Evolutionary conservation across 768 basidiomycete genomes (phyloP), one percentile per base, ranked within the genome.

Genomic region (Rhodotorula graminis): DNA sequence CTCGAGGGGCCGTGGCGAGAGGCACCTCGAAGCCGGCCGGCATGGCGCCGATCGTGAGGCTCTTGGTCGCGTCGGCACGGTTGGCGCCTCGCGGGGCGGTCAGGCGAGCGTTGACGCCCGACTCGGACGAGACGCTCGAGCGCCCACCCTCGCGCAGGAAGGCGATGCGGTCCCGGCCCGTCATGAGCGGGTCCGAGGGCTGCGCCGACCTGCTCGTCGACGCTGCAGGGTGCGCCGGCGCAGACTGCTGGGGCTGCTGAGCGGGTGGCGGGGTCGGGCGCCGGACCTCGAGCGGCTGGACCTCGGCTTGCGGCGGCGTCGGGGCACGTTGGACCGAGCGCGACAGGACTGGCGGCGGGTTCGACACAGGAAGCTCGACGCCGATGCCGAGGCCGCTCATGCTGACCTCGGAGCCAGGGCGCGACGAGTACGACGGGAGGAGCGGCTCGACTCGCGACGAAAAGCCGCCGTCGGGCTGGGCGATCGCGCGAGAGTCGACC

Each of bases 131-230:
- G 21, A 68, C n/a, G 52, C 66, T 68, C n/a, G 71, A 49, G 0
- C 66, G 61, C 25, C 58, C 59, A 23, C 50, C 50, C 44, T 12
- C 18, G 8, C 59, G 49, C 18, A 72, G 58, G 7, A 50, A 25
- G 11, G 58, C 47, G 65, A 66, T 66, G 8, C 71, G 66, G 47
- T 67, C 62, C 14, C 71, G 66, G 29, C 66, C 61, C 4, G 57
- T 11, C 47, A 60, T 16, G 33, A 42, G 42, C 42, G 42, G 5
- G 9, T 56, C 27, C 12, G 37, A 37, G 37, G 9, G 25, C 18
- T 12, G 19, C 37, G 2, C 25, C n/a, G 14, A 18, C 16, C 19
- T 9, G 12, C 42, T 21, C 21, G 53, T 23, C 15, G 64, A 64
- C 46, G 31, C 29, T 44, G 2, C 23, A 25, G 10, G 42, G 12